These are phyloP conservation scores for Aspergillus ochraceus DNA, from an alignment of 2,329 filamentous ascomycete species.

Conservation along the genomic window DNA sequence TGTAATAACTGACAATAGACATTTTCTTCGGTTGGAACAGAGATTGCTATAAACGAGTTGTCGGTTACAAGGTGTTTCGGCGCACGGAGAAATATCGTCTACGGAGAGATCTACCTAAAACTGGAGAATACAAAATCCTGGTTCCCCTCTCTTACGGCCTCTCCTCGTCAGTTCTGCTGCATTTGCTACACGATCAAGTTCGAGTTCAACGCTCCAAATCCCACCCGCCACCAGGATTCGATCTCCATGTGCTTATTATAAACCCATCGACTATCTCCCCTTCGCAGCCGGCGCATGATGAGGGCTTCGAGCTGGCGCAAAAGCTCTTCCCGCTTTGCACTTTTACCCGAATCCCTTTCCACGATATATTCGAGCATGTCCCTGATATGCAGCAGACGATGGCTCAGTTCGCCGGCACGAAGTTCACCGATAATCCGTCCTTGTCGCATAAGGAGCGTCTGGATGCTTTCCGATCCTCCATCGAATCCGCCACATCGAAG, in stretches of 20 bases:
- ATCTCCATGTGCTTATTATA: conserved; percentile 53
- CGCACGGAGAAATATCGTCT: conserved; percentile 68
- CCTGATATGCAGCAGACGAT: conserved; percentile 34
- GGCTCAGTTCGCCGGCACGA: conserved; percentile 28
- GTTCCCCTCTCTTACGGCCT: conserved; percentile 81
- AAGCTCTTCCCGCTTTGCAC: conserved; percentile 64
- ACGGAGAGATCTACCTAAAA: conserved; percentile 34
- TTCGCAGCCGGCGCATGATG: conserved; percentile 21
- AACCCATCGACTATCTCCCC: conserved; percentile 37
- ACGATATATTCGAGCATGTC: conserved; percentile 56
- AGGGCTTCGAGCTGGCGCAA: conserved; percentile 50
- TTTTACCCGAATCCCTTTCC: conserved; percentile 65
- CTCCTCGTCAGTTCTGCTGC: conserved; percentile 74
- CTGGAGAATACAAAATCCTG: conserved; percentile 59
- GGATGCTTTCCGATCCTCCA: conserved; percentile 55
- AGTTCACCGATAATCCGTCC: conserved; percentile 27
- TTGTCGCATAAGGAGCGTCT: conserved; percentile 50
- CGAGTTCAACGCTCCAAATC: conserved; percentile 64
- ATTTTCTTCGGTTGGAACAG: conserved; percentile 40
- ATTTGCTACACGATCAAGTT: conserved; percentile 71
- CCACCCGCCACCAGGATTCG: conserved; percentile 63
- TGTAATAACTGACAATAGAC: conserved; percentile 8
- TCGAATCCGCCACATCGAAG: conserved; percentile 73
- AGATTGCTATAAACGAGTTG: conserved; percentile 75
- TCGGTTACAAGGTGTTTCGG: conserved; percentile 76